Evolutionary conservation across 2,329 filamentous ascomycete genomes (phyloP), one percentile per base, ranked within the genome.

Genomic region (Pyrenochaeta sp.): DNA sequence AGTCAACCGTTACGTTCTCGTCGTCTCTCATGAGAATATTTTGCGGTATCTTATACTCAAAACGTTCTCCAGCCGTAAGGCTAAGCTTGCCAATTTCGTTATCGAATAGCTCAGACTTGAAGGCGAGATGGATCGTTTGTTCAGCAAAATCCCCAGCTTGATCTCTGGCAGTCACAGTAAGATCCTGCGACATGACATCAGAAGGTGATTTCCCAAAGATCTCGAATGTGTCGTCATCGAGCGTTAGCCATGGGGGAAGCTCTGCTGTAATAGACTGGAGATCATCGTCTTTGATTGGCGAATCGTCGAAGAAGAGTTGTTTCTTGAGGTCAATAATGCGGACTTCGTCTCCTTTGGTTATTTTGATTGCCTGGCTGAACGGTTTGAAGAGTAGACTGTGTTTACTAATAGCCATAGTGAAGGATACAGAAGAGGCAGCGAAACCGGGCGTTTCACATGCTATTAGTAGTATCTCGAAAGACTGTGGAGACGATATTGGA

Each of bases 381-480:
- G 87, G 81, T 2, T 85, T 83, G 61, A 91, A 90, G 1, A 84
- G 85, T 40, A 96, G 80, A 64, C 89, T 84, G 74, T 93, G 90
- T 51, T 82, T 85, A 45, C 89, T 89, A 22, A 96, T 87, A 2
- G 89, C 82, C 36, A 97, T 84, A 5, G 88, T 87, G 73, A 96
- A 96, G 0, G 81, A 79, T 51, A 90, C 72, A 1, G 85, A 84
- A 9, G 85, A 83, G 1, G 88, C 89, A 5, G 90, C 86, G 72
- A 93, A 97, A 1, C 91, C 92, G n/a, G 86, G 80, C 19, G 92
- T 85, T 71, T 96, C 91, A 0, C 91, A 94, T 0, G 91, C 92
- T 50, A 95, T 86, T 6, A 96, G 80, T 59, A 87, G 83, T 56
- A 97, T 84, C 22, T 84, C 84, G 68, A 93, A 95, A 0, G 81